Base-by-base conservation (phyloP, 1,284 basidiomycete genomes). In the Sporisorium scitamineum region DNA sequence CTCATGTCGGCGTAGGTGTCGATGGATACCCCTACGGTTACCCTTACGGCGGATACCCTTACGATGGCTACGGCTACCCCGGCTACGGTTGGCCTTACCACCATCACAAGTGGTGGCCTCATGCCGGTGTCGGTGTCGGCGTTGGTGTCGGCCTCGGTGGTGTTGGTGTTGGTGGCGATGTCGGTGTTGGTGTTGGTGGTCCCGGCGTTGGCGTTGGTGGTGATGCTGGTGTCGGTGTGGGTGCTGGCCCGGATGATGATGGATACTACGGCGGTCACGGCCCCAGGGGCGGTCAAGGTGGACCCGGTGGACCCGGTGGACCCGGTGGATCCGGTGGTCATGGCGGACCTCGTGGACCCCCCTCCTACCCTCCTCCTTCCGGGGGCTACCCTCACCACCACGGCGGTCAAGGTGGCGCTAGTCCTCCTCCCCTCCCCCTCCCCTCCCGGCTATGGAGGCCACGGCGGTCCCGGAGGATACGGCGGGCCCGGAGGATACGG, bases 401-500 rank as follows among this genome's bases (percentile, higher is more conserved):
- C 18, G 39, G 39, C 39, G 39, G 39, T 20, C 18, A 42, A 20
- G n/a, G 18, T 8, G 39, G 39, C n/a, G n/a, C 39, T 20, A 16
- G 6, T 16, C n/a, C 18, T 9, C 39, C 39, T 16, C 39, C n/a
- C 32, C 32, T 34, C 32, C 32, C 32, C 6, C 32, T 34, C 32
- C 32, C 32, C 32, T 13, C 10, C 14, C 32, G 32, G 32, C 32
- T 34, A 34, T 13, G 32, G 32, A 6, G 32, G 32, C 11, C 32
- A 7, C 32, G 32, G 32, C 20, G 71, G 65, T 9, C n/a, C n/a
- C n/a, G n/a, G n/a, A n/a, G 58, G 71, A 16, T 32, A 50, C n/a
- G 61, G 67, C 6, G 67, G 72, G 9, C 41, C 57, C 29, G 44
- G 50, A n/a, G 58, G 71, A 16, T 32, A 50, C n/a, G 61, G 67